Percentiles rank a stretch among this genome's conserved stretches.
phyloP scores from a whole-genome alignment of 495 filamentous ascomycete species.

The Choiromyces venosus region DNA sequence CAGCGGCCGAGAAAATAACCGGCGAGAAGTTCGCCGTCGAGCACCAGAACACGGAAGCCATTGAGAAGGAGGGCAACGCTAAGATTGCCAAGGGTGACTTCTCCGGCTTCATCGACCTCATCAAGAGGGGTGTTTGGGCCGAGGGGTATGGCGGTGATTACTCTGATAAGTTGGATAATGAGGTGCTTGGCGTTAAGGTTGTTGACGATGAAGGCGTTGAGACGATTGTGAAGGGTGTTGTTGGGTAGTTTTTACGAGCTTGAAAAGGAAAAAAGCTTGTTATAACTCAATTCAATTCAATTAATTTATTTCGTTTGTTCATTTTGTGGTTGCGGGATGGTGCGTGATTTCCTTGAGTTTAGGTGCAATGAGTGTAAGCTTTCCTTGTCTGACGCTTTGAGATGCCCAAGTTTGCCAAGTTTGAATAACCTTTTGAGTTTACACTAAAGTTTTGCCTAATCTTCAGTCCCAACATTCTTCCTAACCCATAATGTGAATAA shows the following conservation, averaged over 20 bases:
- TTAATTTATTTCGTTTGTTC: too few relatives aligned
- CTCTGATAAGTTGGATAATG: conserved; percentile 43
- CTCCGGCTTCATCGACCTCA: conserved; percentile 46
- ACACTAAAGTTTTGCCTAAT: not conserved
- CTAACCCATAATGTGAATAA: not conserved
- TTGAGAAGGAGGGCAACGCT: conserved; percentile 47
- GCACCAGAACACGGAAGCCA: conserved; percentile 45
- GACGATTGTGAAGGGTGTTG: conserved; percentile 23
- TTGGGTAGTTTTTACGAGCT: not conserved
- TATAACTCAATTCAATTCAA: not conserved
- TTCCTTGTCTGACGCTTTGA: too few relatives aligned
- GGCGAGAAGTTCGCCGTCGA: conserved; percentile 39
- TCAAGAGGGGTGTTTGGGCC: conserved; percentile 42
- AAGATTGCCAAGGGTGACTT: conserved; percentile 47
- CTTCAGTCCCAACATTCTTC: too few relatives aligned
- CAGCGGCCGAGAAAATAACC: conserved; percentile 49
- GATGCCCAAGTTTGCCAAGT: too few relatives aligned
- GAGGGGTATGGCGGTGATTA: conserved; percentile 48
- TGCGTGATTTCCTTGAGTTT: not conserved
- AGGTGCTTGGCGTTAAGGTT: conserved; percentile 42
- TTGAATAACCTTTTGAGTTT: not conserved
- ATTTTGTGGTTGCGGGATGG: not conserved
- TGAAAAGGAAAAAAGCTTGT: not conserved
- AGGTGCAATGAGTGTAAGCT: too few relatives aligned
- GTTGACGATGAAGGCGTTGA: conserved; percentile 41